These are phyloP conservation scores for Agapanthus africanus DNA, from an alignment of 106 monocot species.

Conservation along the genomic window DNA sequence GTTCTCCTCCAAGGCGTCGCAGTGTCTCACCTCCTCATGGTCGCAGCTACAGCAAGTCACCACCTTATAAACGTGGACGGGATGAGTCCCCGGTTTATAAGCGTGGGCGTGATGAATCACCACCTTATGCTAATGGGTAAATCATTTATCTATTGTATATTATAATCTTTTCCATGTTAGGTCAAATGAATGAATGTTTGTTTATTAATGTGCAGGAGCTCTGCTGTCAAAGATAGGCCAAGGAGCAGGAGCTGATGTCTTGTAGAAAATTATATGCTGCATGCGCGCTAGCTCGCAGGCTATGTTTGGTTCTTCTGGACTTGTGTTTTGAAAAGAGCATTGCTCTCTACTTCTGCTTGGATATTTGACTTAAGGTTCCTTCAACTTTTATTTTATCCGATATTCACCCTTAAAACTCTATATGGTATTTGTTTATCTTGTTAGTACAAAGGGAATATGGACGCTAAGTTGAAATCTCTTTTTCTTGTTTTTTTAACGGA, in stretches of 20 bases:
- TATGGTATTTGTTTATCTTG: neutral
- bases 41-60: slow-evolving; percentile 77
- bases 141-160: neutral
- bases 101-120: slow-evolving; percentile 28
- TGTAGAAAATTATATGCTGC: neutral
- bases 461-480: slow-evolving; percentile 4
- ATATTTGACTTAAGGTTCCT: too few relatives aligned
- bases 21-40: too few relatives aligned
- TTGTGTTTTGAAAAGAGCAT: slow-evolving; percentile 19
- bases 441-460: neutral
- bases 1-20: slow-evolving; percentile 62
- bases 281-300: slow-evolving; percentile 6
- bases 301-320: slow-evolving; percentile 17
- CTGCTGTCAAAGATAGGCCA: slow-evolving; percentile 29
- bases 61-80: slow-evolving; percentile 34
- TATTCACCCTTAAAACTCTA: neutral
- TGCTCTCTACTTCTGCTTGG: slow-evolving; percentile 25
- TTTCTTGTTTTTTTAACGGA: neutral
- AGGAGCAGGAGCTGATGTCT: slow-evolving; percentile 45
- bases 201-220: slow-evolving; percentile 9
- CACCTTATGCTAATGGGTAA: slow-evolving; percentile 58
- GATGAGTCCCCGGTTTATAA: slow-evolving; percentile 42
- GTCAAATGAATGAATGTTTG: neutral
- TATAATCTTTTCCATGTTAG: neutral
- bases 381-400: neutral